Evolutionary conservation across 2,329 filamentous ascomycete species (phyloP), one percentile per base, ranked within the genome.

Genomic region (Dactylellina haptotyla): DNA sequence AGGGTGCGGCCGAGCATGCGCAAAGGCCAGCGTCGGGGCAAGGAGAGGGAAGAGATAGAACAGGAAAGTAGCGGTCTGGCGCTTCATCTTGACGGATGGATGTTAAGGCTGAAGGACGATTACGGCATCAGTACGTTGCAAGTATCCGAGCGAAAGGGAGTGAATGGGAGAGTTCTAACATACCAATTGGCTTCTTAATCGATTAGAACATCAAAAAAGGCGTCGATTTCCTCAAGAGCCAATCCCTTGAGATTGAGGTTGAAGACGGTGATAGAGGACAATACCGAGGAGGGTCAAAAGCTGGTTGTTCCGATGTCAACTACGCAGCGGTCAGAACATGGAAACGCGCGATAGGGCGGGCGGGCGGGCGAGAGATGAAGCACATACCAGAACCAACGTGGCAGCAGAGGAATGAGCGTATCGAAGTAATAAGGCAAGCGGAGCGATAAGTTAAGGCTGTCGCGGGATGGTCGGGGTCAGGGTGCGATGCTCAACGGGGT

Each of bases 161-260:
- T 10, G 9, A 48, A 50, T 12, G 9, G 6, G 6, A 9, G 25
- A 12, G 6, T 25, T 12, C 32, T 45, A 16, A 46, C 59, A n/a
- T 34, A 64, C 59, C 34, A 34, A 34, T 45, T 43, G n/a, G 23
- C 12, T 45, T 54, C 3, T 32, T 34, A 30, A 34, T 16, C 32
- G 14, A 25, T 32, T 46, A 64, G 51, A 62, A 75, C 76, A 76
- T 74, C 65, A 74, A 72, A 70, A 62, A 58, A 43, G 58, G 54
- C 30, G 32, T 56, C 32, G 65, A 63, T 64, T 57, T 45, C 6
- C 18, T 39, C 74, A 74, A 76, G 62, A 75, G 32, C 50, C 32
- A 14, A 14, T 34, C 32, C 32, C n/a, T 45, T 9, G 10, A 23
- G 20, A 16, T 62, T n/a, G 30, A 32, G 9, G 30, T 25, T 18